Conservation (phyloP, 805 yeast genomes). For the Candida caryicola region DNA sequence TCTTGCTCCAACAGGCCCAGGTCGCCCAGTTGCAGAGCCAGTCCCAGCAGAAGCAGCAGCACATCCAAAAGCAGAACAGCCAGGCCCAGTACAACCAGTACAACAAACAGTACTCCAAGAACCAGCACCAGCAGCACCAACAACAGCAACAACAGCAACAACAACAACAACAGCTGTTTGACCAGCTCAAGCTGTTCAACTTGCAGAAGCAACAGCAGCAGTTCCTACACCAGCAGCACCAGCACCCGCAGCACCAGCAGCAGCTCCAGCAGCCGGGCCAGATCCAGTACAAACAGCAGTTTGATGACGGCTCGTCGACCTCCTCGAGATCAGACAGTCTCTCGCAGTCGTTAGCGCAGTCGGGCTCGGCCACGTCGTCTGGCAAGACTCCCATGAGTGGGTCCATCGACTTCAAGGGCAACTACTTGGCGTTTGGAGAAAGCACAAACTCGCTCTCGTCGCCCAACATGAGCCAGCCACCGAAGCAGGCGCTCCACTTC, state of each 20-base stretch:
- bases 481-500: conserved; percentile 11
- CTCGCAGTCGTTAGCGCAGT: not conserved
- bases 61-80: conserved; percentile 3
- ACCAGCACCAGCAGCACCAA: conserved; percentile 1
- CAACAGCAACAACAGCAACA: not conserved
- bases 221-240: conserved; percentile 1
- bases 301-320: conserved; percentile 4
- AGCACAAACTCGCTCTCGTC: conserved; percentile 19
- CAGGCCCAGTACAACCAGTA: conserved; percentile 4
- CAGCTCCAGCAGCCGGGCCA: not conserved
- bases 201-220: conserved; percentile 2
- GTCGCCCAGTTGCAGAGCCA: conserved; percentile 3
- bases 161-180: not conserved
- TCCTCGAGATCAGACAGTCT: not conserved
- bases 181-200: not conserved
- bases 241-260: conserved; percentile 1
- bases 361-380: conserved; percentile 1
- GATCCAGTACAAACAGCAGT: conserved; percentile 4
- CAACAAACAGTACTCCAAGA: not conserved
- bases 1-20: conserved; percentile 14
- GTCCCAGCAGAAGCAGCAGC: conserved; percentile 8
- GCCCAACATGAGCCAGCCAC: conserved; percentile 8
- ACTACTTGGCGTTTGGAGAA: conserved; percentile 16
- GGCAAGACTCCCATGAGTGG: not conserved
- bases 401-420: conserved; percentile 14